phyloP scores from a whole-genome alignment of 78 protist genomes.

The Guillardia theta region DNA sequence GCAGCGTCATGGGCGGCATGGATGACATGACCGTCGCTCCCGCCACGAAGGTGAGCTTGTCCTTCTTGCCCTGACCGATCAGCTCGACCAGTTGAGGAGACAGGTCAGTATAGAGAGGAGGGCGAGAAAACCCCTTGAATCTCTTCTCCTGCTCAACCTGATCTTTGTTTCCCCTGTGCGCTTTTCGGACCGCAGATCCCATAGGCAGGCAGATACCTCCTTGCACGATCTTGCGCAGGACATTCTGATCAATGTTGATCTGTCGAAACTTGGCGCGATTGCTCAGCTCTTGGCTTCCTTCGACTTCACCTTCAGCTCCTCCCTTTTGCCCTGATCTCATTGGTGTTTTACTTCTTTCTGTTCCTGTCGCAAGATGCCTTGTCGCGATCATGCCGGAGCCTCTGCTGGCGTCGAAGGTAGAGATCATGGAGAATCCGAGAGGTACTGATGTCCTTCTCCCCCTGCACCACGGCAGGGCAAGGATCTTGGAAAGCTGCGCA shows the following conservation, averaged over 20 bases:
- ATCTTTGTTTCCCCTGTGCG: neutral
- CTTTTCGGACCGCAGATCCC: neutral
- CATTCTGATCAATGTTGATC: neutral
- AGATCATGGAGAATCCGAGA: too few relatives aligned
- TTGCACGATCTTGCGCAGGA: neutral
- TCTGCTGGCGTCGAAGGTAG: too few relatives aligned
- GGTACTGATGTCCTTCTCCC: too few relatives aligned
- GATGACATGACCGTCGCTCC: neutral
- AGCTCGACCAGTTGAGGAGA: neutral
- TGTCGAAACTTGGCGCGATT: neutral
- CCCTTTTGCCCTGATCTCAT: too few relatives aligned
- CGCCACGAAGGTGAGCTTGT: slow-evolving; percentile 31
- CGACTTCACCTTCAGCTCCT: too few relatives aligned
- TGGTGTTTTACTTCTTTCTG: too few relatives aligned
- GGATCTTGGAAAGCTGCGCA: too few relatives aligned
- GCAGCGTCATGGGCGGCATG: neutral
- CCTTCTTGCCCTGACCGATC: neutral
- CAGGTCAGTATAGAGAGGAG: neutral
- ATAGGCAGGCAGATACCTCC: neutral
- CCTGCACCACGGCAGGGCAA: too few relatives aligned
- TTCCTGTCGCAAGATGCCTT: too few relatives aligned
- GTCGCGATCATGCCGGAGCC: too few relatives aligned
- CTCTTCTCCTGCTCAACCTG: neutral
- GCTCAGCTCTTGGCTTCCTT: too few relatives aligned
- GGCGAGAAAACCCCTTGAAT: neutral